Evolutionary conservation across 106 monocot genomes (phyloP).

Genomic region (Dendrobium chrysotoxum): DNA sequence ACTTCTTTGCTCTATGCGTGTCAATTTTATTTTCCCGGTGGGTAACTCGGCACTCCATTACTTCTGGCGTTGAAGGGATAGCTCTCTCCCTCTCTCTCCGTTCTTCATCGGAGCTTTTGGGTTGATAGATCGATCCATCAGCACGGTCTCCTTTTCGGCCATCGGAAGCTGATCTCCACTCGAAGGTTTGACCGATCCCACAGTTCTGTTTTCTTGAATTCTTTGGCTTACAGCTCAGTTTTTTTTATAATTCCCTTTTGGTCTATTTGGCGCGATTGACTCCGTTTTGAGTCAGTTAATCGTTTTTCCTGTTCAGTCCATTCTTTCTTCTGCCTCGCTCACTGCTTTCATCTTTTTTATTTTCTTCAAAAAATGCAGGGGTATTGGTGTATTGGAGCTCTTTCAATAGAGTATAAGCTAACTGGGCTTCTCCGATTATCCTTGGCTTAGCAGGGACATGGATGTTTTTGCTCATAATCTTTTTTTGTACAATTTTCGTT

Average conservation of each 20-base stretch:
- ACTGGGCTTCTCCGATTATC: neutral
- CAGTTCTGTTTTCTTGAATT: neutral
- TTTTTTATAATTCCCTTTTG: neutral
- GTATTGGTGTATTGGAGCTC: neutral
- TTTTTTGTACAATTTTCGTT: neutral
- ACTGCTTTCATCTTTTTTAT: slow-evolving; percentile 1
- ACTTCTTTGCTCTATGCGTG: neutral
- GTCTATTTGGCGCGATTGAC: neutral
- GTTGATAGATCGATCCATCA: neutral
- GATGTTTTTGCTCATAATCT: neutral
- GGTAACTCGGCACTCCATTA: neutral
- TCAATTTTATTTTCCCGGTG: neutral
- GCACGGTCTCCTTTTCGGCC: neutral
- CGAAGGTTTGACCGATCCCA: neutral
- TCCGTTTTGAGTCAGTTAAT: neutral
- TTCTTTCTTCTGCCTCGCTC: neutral
- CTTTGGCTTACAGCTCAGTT: neutral
- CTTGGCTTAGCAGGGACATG: neutral
- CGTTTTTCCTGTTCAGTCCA: neutral
- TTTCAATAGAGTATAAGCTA: neutral
- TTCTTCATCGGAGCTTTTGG: neutral
- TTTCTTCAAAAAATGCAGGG: slow-evolving; percentile 1
- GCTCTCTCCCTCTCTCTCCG: neutral
- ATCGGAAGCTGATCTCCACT: neutral
- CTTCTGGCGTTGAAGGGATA: neutral